Conservation (phyloP, 148 eudicot genomes). For the Silene uniflora region DNA sequence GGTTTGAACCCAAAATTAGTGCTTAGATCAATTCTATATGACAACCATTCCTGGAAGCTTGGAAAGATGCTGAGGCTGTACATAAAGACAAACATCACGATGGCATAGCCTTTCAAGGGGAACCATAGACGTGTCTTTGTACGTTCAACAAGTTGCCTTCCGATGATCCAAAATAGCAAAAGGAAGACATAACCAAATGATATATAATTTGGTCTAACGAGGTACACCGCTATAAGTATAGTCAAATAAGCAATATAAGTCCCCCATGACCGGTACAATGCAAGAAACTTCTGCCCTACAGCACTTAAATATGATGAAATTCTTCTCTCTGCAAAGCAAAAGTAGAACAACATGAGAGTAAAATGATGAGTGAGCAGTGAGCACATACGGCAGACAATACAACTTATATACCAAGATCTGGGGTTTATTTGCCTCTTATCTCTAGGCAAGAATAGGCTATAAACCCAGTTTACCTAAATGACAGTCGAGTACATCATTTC, state of each 20-base stretch:
- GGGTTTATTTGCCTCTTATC: not conserved
- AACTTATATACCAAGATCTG: constrained; percentile 1
- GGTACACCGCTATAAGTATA: constrained; percentile 74
- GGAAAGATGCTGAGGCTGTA: constrained; percentile 84
- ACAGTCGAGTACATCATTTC: not conserved
- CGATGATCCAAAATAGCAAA: constrained; percentile 87
- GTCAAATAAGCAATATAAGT: constrained; percentile 88
- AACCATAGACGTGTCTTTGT: constrained; percentile 92
- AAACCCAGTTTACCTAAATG: not conserved
- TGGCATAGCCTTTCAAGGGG: constrained; percentile 81
- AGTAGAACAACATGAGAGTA: constrained; percentile 8
- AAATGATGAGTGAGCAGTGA: not conserved
- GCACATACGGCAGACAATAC: not conserved
- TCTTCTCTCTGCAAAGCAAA: constrained; percentile 70
- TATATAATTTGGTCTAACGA: constrained; percentile 73
- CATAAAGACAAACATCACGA: constrained; percentile 67
- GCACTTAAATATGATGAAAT: constrained; percentile 83
- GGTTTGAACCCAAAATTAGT: constrained; percentile 62
- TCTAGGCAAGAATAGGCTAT: not conserved
- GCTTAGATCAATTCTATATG: constrained; percentile 57
- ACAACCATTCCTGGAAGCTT: constrained; percentile 64
- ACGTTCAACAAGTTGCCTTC: constrained; percentile 91
- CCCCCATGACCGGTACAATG: constrained; percentile 79
- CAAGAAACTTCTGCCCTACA: constrained; percentile 67
- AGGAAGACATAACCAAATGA: constrained; percentile 92